Base-by-base conservation (phyloP, 306 rosid genomes). In the Astragalus membranaceus region DNA sequence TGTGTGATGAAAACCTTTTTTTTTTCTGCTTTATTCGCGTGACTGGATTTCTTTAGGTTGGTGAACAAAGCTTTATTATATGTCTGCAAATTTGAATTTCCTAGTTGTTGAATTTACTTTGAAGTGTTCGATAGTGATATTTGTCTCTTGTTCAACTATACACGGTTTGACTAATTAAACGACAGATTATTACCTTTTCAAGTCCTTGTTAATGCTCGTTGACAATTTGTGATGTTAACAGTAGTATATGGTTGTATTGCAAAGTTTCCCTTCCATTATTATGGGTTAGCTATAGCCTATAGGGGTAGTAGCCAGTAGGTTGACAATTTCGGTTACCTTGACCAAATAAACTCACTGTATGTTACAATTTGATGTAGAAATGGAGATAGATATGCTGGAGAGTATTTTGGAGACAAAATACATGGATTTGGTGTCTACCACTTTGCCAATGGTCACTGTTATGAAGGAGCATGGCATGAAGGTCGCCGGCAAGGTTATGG, bases 391-490 rank as follows among this genome's bases (percentile, higher is more conserved):
- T 92, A 92, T 75, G 90, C 89, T 0, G 98, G 98, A 10, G 98
- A 92, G 79, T 92, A 92, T 75, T 92, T 92, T 53, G 96, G 95
- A 36, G 98, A 92, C 83, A 89, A 85, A 69, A 85, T 92, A 68
- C 96, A 92, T 70, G 98, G 96, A 60, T 92, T 92, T 72, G 98
- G 98, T 7, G 79, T 88, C 39, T 92, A 92, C 72, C 87, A 88
- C 72, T 92, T 92, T 77, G 91, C 87, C 41, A 88, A 92, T 70
- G 91, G 91, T 12, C 98, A 92, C 77, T 86, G 88, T 62, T 92
- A 89, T 3, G 96, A 89, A 41, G 98, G 98, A 2, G 85, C 98
- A n/a, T 92, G 98, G 98, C 92, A 92, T 52, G 98, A 92, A 68
- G 92, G 98, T 35, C 86, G 90, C 0, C 83, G 86, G 76, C 98